Percentiles rank a stretch among this genome's conserved stretches.
phyloP scores from a whole-genome alignment of 169 alveolate genomes.

The Plasmodium vivax region DNA sequence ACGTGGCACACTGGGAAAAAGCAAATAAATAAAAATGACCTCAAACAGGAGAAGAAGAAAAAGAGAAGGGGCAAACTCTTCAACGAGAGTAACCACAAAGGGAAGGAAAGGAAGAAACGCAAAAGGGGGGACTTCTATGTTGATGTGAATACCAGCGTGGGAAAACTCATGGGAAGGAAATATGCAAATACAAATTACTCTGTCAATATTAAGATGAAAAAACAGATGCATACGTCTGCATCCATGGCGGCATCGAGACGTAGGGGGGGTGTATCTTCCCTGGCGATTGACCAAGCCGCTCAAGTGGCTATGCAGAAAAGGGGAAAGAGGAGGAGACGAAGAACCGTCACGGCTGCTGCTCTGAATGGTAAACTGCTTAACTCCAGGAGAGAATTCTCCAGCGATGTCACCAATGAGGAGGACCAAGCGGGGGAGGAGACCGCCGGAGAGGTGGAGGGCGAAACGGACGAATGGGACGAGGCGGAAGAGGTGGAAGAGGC shows the following conservation, averaged over 20 bases:
- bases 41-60: slow-evolving; percentile 17
- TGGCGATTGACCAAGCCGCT: background rate
- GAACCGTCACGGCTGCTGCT: background rate
- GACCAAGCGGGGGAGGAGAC: slow-evolving; percentile 2
- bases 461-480: background rate
- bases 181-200: slow-evolving; percentile 44
- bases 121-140: background rate
- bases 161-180: slow-evolving; percentile 5
- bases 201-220: slow-evolving; percentile 30
- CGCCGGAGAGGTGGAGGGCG: background rate
- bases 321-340: background rate
- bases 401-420: background rate
- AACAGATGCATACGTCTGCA: slow-evolving; percentile 3
- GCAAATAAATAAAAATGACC: background rate
- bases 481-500: background rate
- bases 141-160: background rate
- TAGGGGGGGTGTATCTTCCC: background rate
- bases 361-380: background rate
- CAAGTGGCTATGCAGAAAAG: background rate
- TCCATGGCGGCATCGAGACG: slow-evolving; percentile 3
- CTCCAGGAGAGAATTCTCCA: background rate
- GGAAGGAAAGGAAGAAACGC: slow-evolving; percentile 9
- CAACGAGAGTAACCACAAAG: background rate
- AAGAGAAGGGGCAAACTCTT: background rate
- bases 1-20: slow-evolving; percentile 16